Base-by-base conservation (phyloP, 129 eudicot genomes). In the Daucus carota region DNA sequence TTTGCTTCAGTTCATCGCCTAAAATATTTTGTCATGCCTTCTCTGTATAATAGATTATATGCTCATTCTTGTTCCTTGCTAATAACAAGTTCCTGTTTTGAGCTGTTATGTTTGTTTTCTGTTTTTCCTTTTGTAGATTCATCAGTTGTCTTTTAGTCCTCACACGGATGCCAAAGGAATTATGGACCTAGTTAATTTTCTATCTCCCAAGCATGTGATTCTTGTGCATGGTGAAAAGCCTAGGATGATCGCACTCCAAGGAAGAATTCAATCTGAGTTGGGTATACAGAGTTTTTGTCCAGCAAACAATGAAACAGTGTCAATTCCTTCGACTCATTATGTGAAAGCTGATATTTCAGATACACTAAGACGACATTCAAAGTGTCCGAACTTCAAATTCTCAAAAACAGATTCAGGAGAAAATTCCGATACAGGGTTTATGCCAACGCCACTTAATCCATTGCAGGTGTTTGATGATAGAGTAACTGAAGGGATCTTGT, bases 121-220 rank as follows among this genome's bases (percentile, higher is more conserved):
- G 29, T 9, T 44, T 80, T 20, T 78, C 28, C 82, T 33, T 33
- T 4, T 71, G 38, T 42, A 94, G 99, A 85, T 94, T 77, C 93
- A 94, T 85, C 96, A 90, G 69, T 80, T 94, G 73, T 88, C 99
- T 13, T 91, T 94, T 76, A 94, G 99, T 80, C 88, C 97, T 38
- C 99, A 94, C 80, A 94, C 99, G 0, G 99, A 94, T 79, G 88
- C 92, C 70, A 94, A 89, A 80, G 99, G 99, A 74, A 94, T 94
- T 28, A 89, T 91, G 96, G 99, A 91, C 85, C 93, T 91, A 41
- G 86, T 94, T 34, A 91, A 82, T 28, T 94, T 94, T 87, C 94
- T 94, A 29, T 84, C 88, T n/a, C 99, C 99, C 22, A 94, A 91
- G 82, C 77, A 91, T 41, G 94, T 91, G 74, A 79, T 94, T 10